Evolutionary conservation across 371 early-diverging fungal genomes (phyloP), one percentile per base, ranked within the genome.

Genomic region (Apophysomyces elegans): DNA sequence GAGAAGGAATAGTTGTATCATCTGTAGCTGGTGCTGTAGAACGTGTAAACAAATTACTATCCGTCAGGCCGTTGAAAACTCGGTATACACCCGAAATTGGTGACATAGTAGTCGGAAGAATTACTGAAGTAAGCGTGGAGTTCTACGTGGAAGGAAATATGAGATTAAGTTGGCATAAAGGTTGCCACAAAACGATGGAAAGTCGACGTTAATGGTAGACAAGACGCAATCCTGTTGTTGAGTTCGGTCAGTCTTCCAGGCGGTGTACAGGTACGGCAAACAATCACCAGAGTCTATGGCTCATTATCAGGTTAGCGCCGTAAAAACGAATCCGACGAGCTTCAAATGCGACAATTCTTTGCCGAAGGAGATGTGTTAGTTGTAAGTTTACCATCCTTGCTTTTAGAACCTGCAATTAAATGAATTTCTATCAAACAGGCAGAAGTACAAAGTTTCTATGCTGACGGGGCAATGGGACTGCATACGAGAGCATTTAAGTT

Each of bases 41-140:
- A 71, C 89, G 94, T 57, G 96, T 99, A 64, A 99, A 99, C 86
- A 96, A 97, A 78, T 86, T 99, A 13, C 85, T 99, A 37, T 93
- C 96, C 0, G 96, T 99, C 38, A 85, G 86, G 39, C 91, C 99
- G n/a, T 77, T 97, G 47, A 89, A 93, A 54, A 81, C 93, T 62
- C 86, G 97, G 84, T 96, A 94, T 72, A 86, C 85, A 11, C 96
- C 96, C 50, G 96, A 99, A 71, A 94, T 99, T 67, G 99, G 99
- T 58, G 99, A 99, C 84, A 95, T 99, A 56, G 95, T 99, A 0
- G 96, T 99, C 5, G 99, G 99, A 1, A 84, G 99, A 47, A 93
- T 99, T 39, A 93, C 92, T 32, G 96, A 95, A 70, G 93, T 96
- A 58, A 80, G 72, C n/a, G 58, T 38, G 5, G 58, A 70, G 61